phyloP scores from a whole-genome alignment of 768 basidiomycete species.

The Tylopilus sp. region DNA sequence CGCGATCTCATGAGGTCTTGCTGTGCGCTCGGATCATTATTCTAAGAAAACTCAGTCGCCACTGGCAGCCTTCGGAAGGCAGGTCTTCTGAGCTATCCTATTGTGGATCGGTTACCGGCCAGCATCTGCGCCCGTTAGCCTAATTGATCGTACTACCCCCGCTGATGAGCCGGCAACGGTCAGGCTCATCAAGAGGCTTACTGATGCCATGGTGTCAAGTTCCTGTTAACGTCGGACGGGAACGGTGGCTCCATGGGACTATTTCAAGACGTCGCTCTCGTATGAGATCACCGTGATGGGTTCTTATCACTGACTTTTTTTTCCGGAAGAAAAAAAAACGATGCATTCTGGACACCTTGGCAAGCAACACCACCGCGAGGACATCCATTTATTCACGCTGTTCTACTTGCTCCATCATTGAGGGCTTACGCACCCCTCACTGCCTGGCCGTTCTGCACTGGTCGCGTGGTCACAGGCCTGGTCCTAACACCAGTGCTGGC shows the following conservation, averaged over 20 bases:
- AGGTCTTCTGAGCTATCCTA: background rate
- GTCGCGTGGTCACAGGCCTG: constrained; percentile 2
- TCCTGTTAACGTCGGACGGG: background rate
- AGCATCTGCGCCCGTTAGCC: background rate
- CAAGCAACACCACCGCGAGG: background rate
- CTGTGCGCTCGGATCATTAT: no score
- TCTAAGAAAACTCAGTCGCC: background rate
- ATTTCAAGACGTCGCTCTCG: background rate
- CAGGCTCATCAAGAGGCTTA: background rate
- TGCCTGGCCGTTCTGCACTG: background rate
- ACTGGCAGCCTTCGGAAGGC: no score
- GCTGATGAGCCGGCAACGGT: no score
- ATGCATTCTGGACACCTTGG: background rate
- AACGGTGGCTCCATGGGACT: no score
- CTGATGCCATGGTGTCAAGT: background rate
- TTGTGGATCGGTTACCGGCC: background rate
- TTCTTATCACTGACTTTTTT: no score
- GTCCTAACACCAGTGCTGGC: constrained; percentile 1
- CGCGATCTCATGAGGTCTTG: no score
- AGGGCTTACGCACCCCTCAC: background rate
- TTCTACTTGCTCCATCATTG: background rate
- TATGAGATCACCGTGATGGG: no score
- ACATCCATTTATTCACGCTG: background rate
- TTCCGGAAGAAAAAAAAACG: background rate
- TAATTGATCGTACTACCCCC: background rate